Conservation (phyloP, 2,329 filamentous ascomycete genomes). For the Penicillium oxalicum region DNA sequence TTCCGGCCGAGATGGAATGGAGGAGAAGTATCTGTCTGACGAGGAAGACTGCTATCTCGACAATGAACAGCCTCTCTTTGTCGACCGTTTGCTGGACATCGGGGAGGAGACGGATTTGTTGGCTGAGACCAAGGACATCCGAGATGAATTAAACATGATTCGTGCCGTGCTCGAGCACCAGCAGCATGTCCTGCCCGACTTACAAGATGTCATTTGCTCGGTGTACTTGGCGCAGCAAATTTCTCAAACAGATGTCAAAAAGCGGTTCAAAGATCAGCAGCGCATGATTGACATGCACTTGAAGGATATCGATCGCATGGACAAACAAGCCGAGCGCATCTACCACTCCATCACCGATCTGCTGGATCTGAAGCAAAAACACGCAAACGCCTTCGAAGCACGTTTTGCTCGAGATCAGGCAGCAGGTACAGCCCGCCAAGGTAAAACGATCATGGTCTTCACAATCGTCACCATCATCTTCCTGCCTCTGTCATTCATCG, state of each 20-base stretch:
- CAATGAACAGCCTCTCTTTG: conserved; percentile 43
- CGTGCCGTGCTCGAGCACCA: conserved; percentile 36
- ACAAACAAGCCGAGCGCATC: conserved; percentile 55
- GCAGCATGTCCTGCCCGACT: conserved; percentile 30
- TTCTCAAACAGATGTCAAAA: conserved; percentile 46
- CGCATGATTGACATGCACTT: conserved; percentile 53
- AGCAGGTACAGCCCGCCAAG: conserved; percentile 53
- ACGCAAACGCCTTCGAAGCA: conserved; percentile 62
- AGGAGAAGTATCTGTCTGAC: conserved; percentile 1
- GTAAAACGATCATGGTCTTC: conserved; percentile 54
- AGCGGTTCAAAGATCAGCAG: conserved; percentile 52
- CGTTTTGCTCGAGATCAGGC: conserved; percentile 55
- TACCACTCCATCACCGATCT: conserved; percentile 57
- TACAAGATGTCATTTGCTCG: conserved; percentile 33
- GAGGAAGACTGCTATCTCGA: conserved; percentile 23
- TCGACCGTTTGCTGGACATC: conserved; percentile 46
- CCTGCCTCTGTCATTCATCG: conserved; percentile 51
- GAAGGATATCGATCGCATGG: conserved; percentile 59
- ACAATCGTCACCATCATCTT: conserved; percentile 56
- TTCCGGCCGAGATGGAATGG: conserved; percentile 2
- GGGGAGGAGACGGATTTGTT: conserved; percentile 56
- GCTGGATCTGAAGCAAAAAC: conserved; percentile 63
- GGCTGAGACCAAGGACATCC: conserved; percentile 61
- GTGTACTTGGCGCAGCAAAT: conserved; percentile 30
- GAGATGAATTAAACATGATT: conserved; percentile 62